These are phyloP conservation scores for Zasmidium cellare DNA, from an alignment of 2,329 filamentous ascomycete genomes.

Conservation along the genomic window DNA sequence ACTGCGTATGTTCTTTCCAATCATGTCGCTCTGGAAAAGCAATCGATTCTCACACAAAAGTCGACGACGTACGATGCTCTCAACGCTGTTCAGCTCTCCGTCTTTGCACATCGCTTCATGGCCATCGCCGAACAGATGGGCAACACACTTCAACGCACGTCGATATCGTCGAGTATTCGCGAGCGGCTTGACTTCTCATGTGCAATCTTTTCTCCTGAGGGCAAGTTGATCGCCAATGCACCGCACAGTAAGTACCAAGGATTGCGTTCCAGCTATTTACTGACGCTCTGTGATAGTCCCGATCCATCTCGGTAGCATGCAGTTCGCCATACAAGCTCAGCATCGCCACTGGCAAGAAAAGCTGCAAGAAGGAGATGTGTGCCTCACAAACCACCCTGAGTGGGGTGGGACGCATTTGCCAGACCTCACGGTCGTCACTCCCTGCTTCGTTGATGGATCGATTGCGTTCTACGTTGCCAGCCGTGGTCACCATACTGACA, in stretches of 20 bases:
- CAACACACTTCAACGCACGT: conserved; percentile 56
- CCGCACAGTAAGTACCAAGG: conserved; percentile 31
- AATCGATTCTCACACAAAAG: conserved; percentile 19
- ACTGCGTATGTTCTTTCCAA: conserved; percentile 39
- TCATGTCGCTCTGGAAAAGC: conserved; percentile 42
- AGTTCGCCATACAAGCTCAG: conserved; percentile 43
- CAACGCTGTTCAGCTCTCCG: conserved; percentile 55
- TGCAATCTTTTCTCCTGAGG: conserved; percentile 44
- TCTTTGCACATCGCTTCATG: conserved; percentile 61
- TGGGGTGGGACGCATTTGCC: conserved; percentile 45
- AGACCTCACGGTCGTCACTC: conserved; percentile 45
- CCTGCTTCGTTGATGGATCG: conserved; percentile 30
- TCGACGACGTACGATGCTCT: conserved; percentile 22
- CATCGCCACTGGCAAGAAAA: conserved; percentile 37
- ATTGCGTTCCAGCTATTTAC: no score
- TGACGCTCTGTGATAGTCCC: conserved; percentile 28
- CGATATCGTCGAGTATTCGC: conserved; percentile 52
- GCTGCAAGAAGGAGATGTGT: conserved; percentile 40
- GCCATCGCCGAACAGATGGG: conserved; percentile 62
- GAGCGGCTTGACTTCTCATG: conserved; percentile 48
- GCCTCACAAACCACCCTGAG: conserved; percentile 43
- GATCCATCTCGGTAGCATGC: conserved; percentile 46
- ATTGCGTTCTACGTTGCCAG: conserved; percentile 44
- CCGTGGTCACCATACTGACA: conserved; percentile 43
- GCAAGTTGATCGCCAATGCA: conserved; percentile 45